A percentile compares a stretch with the other conserved stretches of the same genome.
phyloP scores from a whole-genome alignment of 2,329 filamentous ascomycete species.

The Hypoxylon sp. region DNA sequence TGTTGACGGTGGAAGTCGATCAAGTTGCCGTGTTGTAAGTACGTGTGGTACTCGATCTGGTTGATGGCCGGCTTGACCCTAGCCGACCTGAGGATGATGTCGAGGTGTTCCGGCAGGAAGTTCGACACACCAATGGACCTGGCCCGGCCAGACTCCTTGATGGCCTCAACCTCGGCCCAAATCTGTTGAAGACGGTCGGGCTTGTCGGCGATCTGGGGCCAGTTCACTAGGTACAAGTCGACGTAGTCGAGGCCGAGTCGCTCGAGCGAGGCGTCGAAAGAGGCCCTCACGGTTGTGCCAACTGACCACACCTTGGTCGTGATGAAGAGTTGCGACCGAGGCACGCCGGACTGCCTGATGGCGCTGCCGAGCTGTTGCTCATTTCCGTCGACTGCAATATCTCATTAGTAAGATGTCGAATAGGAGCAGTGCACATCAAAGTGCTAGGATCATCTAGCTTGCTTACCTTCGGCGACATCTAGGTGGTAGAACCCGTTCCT shows the following conservation, averaged over 20 bases:
- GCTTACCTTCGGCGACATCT: conserved; percentile 78
- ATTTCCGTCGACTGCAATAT: conserved; percentile 68
- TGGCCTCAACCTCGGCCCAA: conserved; percentile 74
- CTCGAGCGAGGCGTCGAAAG: conserved; percentile 72
- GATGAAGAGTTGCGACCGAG: conserved; percentile 78
- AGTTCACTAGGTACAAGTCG: conserved; percentile 78
- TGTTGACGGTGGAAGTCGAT: conserved; percentile 70
- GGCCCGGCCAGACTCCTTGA: conserved; percentile 76
- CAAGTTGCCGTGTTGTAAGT: conserved; percentile 75
- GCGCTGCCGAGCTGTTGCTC: conserved; percentile 79
- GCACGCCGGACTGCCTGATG: conserved; percentile 76
- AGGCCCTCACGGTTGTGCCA: conserved; percentile 61
- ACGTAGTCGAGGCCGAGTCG: conserved; percentile 79
- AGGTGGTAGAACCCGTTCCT: conserved; percentile 79
- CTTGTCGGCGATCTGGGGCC: conserved; percentile 66
- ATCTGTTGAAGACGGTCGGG: conserved; percentile 69
- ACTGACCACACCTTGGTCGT: conserved; percentile 69
- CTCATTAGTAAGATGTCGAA: conserved; percentile 30
- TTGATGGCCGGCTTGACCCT: conserved; percentile 77
- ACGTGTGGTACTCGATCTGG: conserved; percentile 87
- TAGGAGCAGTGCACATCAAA: neutral
- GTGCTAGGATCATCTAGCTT: neutral
- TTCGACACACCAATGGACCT: conserved; percentile 84
- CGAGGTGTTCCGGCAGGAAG: conserved; percentile 71
- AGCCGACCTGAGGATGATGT: conserved; percentile 70